Base-by-base conservation (phyloP, 2,329 filamentous ascomycete genomes). In the Dothiorella sarmentorum region DNA sequence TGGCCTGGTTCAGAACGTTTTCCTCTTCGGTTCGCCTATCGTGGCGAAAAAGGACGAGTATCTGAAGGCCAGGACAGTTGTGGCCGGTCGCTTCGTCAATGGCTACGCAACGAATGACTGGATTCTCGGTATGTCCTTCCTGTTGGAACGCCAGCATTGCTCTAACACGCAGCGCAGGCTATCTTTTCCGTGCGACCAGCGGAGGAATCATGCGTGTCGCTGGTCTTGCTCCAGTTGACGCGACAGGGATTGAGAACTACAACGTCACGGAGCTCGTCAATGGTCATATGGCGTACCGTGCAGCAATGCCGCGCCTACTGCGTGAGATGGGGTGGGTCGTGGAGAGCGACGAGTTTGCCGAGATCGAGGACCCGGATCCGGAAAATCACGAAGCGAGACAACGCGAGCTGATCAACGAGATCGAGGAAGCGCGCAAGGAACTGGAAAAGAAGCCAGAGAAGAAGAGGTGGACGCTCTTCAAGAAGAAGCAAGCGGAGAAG, bases 291-390 rank as follows among this genome's bases (percentile, higher is more conserved):
- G 90, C 94, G 55, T 99, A 99, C 75, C 90, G 94, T 72, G 84
- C 85, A 24, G 90, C 91, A 35, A 97, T 99, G 88, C 94, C 94
- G 15, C 85, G 85, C 59, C 80, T 99, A 17, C 80, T 99, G 53
- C 85, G 90, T 62, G 88, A 93, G 70, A 90, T 92, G 33, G 94
- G 92, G 15, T 99, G 92, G 91, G 77, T 87, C 56, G 90, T 97
- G 3, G 87, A 96, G 68, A 92, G 88, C 63, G 91, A 97, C 66
- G 93, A 97, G 70, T 99, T 97, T 69, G 87, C 84, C 1, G 94
- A 99, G 74, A 97, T 99, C 61, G 94, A 97, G 71, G 94, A 99
- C 65, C 91, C 94, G 0, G 94, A 99, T 68, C 94, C 94, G 0
- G 94, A 97, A 0, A 93, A 96, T 65, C 93, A 97, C 74, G 82